Evolutionary conservation across 1,284 basidiomycete genomes (phyloP).

Genomic region (Ganoderma boninense): DNA sequence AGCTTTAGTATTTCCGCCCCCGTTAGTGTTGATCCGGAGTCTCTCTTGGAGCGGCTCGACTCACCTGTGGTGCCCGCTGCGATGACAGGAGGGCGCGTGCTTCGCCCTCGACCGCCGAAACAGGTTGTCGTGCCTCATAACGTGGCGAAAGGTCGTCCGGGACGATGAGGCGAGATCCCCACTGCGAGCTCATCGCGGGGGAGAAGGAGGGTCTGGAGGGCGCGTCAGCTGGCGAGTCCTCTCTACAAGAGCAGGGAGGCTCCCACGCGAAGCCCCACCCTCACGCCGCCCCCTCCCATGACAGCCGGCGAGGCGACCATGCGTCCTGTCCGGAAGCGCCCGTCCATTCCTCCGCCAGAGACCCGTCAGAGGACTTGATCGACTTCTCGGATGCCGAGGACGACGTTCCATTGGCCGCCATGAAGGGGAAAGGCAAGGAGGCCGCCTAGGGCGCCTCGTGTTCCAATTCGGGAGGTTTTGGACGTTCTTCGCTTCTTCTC

Average conservation of each 20-base stretch:
- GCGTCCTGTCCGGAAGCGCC: neutral
- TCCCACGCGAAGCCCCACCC: neutral
- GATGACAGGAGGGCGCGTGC: neutral
- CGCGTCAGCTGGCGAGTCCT: neutral
- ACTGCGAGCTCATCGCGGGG: neutral
- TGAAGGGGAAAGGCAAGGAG: no score
- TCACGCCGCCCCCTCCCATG: neutral
- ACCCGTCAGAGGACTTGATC: no score
- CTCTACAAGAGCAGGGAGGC: neutral
- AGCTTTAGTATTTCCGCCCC: neutral
- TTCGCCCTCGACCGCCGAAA: neutral
- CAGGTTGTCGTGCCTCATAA: neutral
- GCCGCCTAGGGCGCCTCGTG: no score
- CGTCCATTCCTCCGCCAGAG: conserved; percentile 10
- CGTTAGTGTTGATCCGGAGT: neutral
- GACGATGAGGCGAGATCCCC: neutral
- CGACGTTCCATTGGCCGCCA: no score
- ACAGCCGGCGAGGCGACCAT: neutral
- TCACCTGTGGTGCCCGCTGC: neutral
- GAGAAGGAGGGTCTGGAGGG: neutral
- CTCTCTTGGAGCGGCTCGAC: neutral
- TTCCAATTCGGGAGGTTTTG: no score
- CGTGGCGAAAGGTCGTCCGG: neutral
- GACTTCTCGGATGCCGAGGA: no score
- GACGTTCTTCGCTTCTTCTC: no score